Evolutionary conservation across 129 eudicot species (phyloP).

Genomic region (Artemisia annua): DNA sequence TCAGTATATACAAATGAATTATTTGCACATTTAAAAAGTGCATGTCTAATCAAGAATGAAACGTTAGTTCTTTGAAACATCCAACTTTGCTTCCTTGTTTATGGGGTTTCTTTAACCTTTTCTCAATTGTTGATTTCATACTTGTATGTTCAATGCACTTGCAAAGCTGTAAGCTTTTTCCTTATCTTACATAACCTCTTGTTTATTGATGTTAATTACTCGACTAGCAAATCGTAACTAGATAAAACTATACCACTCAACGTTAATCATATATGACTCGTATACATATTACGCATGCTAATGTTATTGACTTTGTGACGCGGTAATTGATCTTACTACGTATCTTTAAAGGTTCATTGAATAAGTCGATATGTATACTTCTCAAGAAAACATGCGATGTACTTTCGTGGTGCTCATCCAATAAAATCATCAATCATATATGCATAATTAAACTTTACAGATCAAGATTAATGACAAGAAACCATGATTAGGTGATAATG

Average conservation of each 20-base stretch:
- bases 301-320: too few relatives aligned
- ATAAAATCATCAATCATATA: conserved; percentile 12
- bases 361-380: neutral
- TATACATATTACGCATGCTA: too few relatives aligned
- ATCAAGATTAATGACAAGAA: conserved; percentile 24
- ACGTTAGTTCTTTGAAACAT: conserved; percentile 9
- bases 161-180: neutral
- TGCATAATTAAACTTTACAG: conserved; percentile 23
- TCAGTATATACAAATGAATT: neutral
- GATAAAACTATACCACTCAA: too few relatives aligned
- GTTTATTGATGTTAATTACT: neutral
- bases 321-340: too few relatives aligned
- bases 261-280: too few relatives aligned
- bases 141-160: conserved; percentile 16
- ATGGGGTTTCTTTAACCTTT: conserved; percentile 27
- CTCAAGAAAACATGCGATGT: neutral
- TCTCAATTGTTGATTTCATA: conserved; percentile 24
- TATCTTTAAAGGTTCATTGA: too few relatives aligned
- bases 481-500: conserved; percentile 31
- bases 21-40: neutral
- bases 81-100: conserved; percentile 27
- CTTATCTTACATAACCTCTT: neutral
- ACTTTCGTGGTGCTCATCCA: conserved; percentile 6
- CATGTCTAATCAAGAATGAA: conserved; percentile 2
- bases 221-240: too few relatives aligned